A percentile compares a stretch with the other conserved stretches of the same genome.
These are phyloP conservation scores for Macrophomina phaseolina DNA, from an alignment of 2,329 filamentous ascomycete species.

Conservation along the genomic window DNA sequence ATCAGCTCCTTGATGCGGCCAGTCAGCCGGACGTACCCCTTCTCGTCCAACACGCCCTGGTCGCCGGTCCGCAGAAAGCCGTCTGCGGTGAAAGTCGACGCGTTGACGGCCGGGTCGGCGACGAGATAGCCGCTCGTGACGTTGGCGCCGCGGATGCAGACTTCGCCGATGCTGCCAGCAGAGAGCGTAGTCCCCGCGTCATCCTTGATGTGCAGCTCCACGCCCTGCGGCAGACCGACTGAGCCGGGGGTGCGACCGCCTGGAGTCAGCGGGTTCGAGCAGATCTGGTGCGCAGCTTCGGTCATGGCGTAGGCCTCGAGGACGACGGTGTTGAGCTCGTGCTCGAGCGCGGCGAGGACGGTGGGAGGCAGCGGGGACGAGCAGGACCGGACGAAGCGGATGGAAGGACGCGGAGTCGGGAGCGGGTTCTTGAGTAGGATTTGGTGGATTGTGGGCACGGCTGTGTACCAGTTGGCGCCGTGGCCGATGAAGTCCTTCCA, in stretches of 20 bases:
- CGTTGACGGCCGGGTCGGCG: slow-evolving; percentile 63
- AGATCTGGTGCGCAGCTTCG: slow-evolving; percentile 79
- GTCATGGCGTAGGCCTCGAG: slow-evolving; percentile 87
- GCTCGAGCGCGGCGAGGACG: slow-evolving; percentile 73
- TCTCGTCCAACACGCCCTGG: slow-evolving; percentile 74
- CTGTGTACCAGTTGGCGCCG: slow-evolving; percentile 82
- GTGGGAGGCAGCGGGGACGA: slow-evolving; percentile 78
- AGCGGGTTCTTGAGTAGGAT: slow-evolving; percentile 74
- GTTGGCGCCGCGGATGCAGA: slow-evolving; percentile 76
- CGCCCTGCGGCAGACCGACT: slow-evolving; percentile 78
- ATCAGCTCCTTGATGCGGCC: slow-evolving; percentile 85
- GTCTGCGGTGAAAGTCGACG: slow-evolving; percentile 68
- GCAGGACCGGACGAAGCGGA: slow-evolving; percentile 81
- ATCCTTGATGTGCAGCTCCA: slow-evolving; percentile 74
- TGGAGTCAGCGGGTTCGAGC: slow-evolving; percentile 61
- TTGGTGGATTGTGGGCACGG: slow-evolving; percentile 82
- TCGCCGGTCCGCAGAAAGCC: slow-evolving; percentile 82
- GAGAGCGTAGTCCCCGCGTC: slow-evolving; percentile 67
- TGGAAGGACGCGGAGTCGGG: slow-evolving; percentile 68
- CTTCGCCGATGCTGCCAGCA: slow-evolving; percentile 72
- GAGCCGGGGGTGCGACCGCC: slow-evolving; percentile 73
- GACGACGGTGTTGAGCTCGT: slow-evolving; percentile 72
- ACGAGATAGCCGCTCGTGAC: slow-evolving; percentile 80
- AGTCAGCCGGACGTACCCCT: slow-evolving; percentile 78
- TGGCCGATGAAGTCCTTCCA: slow-evolving; percentile 73